These are phyloP conservation scores for Mychonastes homosphaera DNA, from an alignment of 139 green algal genomes.

Conservation along the genomic window DNA sequence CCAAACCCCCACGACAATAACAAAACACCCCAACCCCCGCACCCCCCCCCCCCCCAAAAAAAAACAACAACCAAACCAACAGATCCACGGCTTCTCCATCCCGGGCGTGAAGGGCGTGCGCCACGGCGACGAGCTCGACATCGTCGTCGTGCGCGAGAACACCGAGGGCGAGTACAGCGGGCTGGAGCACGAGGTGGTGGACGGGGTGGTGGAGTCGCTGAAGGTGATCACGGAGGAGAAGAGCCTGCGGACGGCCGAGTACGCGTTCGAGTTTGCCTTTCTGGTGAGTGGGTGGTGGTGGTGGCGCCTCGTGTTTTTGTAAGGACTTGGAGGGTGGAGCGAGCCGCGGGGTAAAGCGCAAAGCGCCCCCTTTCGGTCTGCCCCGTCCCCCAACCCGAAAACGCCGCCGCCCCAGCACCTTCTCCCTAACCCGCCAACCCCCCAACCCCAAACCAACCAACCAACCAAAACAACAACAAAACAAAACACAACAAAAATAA, in stretches of 20 bases:
- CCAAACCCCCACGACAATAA: too few relatives aligned
- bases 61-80: too few relatives aligned
- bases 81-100: constrained; percentile 68
- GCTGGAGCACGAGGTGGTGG: constrained; percentile 87
- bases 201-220: constrained; percentile 81
- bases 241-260: constrained; percentile 69
- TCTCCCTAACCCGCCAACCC: too few relatives aligned
- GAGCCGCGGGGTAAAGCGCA: too few relatives aligned
- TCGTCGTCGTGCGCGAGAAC: constrained; percentile 80
- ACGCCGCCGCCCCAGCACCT: too few relatives aligned
- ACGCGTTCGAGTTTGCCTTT: constrained; percentile 84
- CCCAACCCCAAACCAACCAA: not conserved
- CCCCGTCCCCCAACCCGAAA: too few relatives aligned
- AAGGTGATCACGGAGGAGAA: constrained; percentile 84
- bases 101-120: constrained; percentile 70
- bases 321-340: too few relatives aligned
- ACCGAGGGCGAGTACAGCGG: constrained; percentile 95
- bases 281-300: not conserved
- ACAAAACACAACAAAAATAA: not conserved
- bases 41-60: too few relatives aligned
- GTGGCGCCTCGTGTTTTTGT: not conserved
- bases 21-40: too few relatives aligned
- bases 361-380: too few relatives aligned
- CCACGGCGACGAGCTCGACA: constrained; percentile 78
- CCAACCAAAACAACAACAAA: not conserved